phyloP scores from a whole-genome alignment of 2,329 filamentous ascomycete genomes.

The Didymella arachidicola region DNA sequence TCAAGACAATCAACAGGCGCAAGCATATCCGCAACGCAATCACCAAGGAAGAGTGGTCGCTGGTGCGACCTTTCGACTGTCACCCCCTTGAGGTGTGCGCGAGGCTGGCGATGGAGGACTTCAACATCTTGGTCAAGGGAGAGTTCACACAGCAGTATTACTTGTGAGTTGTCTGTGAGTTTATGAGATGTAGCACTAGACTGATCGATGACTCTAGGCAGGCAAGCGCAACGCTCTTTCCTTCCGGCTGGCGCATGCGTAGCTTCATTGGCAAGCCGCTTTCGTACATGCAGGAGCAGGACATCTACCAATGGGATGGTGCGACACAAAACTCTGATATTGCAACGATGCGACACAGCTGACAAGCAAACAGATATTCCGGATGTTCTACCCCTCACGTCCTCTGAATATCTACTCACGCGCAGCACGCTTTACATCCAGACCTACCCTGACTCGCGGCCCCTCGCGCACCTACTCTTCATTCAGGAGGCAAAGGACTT shows the following conservation, averaged over 20 bases:
- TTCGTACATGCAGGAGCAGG: conserved; percentile 54
- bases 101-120: conserved; percentile 61
- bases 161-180: conserved; percentile 46
- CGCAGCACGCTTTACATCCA: conserved; percentile 61
- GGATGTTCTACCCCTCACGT: conserved; percentile 23
- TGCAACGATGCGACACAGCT: neutral
- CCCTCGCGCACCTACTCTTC: conserved; percentile 55
- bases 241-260: conserved; percentile 60
- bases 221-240: conserved; percentile 62
- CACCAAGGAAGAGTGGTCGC: conserved; percentile 54
- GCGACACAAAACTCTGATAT: conserved; percentile 51
- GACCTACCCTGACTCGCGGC: conserved; percentile 50
- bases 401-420: conserved; percentile 55
- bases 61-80: conserved; percentile 47
- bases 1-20: conserved; percentile 19
- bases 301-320: conserved; percentile 60
- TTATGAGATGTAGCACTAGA: neutral
- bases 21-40: conserved; percentile 52
- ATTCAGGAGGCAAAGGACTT: conserved; percentile 53
- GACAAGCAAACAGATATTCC: conserved; percentile 21
- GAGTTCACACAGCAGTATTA: conserved; percentile 58
- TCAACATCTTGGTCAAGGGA: conserved; percentile 58
- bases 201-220: conserved; percentile 40
- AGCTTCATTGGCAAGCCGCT: conserved; percentile 60
- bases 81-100: conserved; percentile 61